These are phyloP conservation scores for Aureobasidium lini DNA, from an alignment of 2,329 filamentous ascomycete species.

Conservation along the genomic window DNA sequence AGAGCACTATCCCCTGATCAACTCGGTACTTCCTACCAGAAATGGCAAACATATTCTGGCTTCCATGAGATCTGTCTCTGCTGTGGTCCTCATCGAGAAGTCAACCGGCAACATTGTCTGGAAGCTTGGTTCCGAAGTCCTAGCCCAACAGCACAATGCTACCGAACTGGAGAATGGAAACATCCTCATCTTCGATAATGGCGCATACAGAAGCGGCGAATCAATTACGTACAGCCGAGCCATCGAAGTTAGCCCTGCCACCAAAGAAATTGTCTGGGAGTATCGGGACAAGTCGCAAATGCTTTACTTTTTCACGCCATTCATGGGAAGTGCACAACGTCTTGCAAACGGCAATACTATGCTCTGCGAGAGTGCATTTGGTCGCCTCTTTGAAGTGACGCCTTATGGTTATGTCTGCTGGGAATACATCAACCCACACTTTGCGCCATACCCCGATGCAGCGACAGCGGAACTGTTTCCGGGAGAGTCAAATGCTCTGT, in stretches of 20 bases:
- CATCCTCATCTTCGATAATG: conserved; percentile 42
- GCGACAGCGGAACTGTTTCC: conserved; percentile 34
- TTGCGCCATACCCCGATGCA: conserved; percentile 33
- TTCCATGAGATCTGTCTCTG: conserved; percentile 36
- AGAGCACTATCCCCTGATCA: conserved; percentile 41
- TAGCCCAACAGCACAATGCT: conserved; percentile 41
- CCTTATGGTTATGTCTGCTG: conserved; percentile 34
- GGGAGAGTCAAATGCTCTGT: conserved; percentile 37
- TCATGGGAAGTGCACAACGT: conserved; percentile 41
- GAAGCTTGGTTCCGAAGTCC: conserved; percentile 33
- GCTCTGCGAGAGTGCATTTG: conserved; percentile 37
- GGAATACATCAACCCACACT: conserved; percentile 39
- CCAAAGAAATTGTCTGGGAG: conserved; percentile 38
- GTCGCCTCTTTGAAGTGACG: conserved; percentile 40
- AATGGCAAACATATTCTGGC: conserved; percentile 37
- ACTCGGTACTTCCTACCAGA: conserved; percentile 33
- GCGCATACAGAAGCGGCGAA: conserved; percentile 34
- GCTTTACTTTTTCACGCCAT: conserved; percentile 37
- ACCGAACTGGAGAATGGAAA: conserved; percentile 35
- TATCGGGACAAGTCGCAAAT: conserved; percentile 35
- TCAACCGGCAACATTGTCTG: conserved; percentile 36
- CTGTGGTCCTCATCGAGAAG: conserved; percentile 37
- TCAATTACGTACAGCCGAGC: conserved; percentile 37
- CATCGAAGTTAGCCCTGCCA: conserved; percentile 33
- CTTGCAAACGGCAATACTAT: conserved; percentile 37